phyloP scores from a whole-genome alignment of 2,329 filamentous ascomycete species.

The Neoscytalidium dimidiatum region DNA sequence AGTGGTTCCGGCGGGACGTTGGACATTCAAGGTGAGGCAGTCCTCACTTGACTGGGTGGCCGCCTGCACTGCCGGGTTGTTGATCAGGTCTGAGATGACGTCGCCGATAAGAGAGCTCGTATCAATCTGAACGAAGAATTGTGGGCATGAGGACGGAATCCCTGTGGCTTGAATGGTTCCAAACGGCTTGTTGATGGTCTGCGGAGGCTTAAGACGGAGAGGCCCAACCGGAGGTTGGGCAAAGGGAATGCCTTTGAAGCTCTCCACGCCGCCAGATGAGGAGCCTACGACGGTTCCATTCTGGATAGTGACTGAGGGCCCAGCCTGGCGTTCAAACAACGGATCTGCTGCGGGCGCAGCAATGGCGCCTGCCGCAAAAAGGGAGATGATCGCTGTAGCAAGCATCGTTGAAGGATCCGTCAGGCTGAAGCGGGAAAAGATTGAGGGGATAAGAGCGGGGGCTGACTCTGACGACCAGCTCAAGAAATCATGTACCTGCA shows the following conservation, averaged over 20 bases:
- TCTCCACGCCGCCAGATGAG: slow-evolving; percentile 56
- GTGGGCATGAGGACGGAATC: slow-evolving; percentile 62
- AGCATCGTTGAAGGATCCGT: not conserved
- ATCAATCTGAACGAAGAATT: slow-evolving; percentile 41
- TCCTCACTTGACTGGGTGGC: slow-evolving; percentile 33
- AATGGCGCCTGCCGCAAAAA: not conserved
- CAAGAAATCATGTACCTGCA: not conserved
- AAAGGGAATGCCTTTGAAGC: slow-evolving; percentile 25
- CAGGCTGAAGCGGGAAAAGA: not conserved
- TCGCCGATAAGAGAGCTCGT: not conserved
- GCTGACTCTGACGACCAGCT: not conserved
- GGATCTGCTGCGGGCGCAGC: not conserved
- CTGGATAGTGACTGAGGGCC: slow-evolving; percentile 57
- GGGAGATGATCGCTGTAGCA: not conserved
- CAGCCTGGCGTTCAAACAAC: slow-evolving; percentile 17
- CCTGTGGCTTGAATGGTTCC: slow-evolving; percentile 65
- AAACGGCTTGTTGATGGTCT: slow-evolving; percentile 42
- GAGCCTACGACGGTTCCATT: slow-evolving; percentile 60
- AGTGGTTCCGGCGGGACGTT: slow-evolving; percentile 44
- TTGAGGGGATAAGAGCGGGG: not conserved
- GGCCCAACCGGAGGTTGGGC: slow-evolving; percentile 14
- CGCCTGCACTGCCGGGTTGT: slow-evolving; percentile 42
- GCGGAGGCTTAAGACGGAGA: slow-evolving; percentile 15
- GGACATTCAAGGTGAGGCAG: slow-evolving; percentile 45
- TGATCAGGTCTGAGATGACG: slow-evolving; percentile 28